A percentile compares a stretch with the other conserved stretches of the same genome.
Evolutionary conservation across 2,329 filamentous ascomycete species (phyloP).

Genomic region (Beauveria scarabaeidicola): DNA sequence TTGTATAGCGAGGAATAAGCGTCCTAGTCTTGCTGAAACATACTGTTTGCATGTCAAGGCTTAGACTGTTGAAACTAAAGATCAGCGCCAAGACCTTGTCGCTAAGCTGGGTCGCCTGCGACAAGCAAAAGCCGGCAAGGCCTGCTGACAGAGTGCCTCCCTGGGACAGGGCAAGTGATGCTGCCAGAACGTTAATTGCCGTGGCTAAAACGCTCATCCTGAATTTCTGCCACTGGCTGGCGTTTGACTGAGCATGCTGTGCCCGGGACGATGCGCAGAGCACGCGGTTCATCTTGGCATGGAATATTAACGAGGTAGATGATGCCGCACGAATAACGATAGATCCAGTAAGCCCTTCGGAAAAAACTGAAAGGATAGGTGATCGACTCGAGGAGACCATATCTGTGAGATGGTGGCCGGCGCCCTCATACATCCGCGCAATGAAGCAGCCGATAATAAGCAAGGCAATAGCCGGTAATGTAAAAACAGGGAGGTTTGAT

Average conservation of each 20-base stretch:
- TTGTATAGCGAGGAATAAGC: background rate
- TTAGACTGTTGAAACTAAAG: constrained; percentile 43
- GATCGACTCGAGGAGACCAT: constrained; percentile 38
- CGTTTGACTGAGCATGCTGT: constrained; percentile 23
- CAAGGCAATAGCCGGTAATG: constrained; percentile 35
- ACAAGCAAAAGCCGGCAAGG: constrained; percentile 47
- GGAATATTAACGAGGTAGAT: constrained; percentile 39
- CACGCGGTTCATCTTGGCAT: constrained; percentile 38
- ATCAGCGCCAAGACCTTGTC: constrained; percentile 42
- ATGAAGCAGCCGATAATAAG: constrained; percentile 36
- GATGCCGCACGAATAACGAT: constrained; percentile 41
- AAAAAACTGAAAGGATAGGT: constrained; percentile 48
- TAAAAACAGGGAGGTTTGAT: constrained; percentile 43
- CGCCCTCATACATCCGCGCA: constrained; percentile 42
- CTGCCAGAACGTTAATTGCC: background rate
- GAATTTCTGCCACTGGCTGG: constrained; percentile 2
- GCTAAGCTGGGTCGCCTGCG: constrained; percentile 47
- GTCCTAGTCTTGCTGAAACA: constrained; percentile 16
- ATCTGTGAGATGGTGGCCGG: constrained; percentile 36
- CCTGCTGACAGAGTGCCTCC: constrained; percentile 37
- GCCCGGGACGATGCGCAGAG: constrained; percentile 37
- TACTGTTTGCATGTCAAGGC: constrained; percentile 43
- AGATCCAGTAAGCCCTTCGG: constrained; percentile 41
- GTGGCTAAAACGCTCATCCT: background rate
- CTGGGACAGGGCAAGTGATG: background rate